Base-by-base conservation (phyloP, 164 flowering plant genomes). In the Aristolochia californica region DNA sequence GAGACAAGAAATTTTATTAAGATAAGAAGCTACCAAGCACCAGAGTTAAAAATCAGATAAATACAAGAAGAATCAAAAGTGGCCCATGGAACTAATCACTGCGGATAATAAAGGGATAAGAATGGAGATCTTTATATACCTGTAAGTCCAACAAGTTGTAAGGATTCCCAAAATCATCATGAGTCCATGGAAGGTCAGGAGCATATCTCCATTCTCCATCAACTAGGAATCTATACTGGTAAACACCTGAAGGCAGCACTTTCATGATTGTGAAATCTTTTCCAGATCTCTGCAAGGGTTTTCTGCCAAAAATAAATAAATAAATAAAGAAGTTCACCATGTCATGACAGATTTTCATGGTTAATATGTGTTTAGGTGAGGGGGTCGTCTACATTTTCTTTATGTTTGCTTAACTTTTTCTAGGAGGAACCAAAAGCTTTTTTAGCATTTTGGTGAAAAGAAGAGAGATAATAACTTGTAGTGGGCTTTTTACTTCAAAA, bases 161-260 rank as follows among this genome's bases (percentile, higher is more conserved):
- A 25, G 77, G 56, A 65, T 72, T 80, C 27, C 96, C 93, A 14
- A 55, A 63, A 58, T 86, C 96, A 68, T 88, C 96, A 48, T 70
- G 74, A 9, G 70, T 72, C 70, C 77, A 80, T 4, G 95, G 95
- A 62, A 78, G 23, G 45, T 91, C 96, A 27, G 88, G 95, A 16
- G 80, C 69, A 65, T 80, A 70, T 75, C 77, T 88, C 81, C 83
- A 76, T 23, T 78, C 77, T 48, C 93, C 95, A 74, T 86, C 98
- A 66, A 86, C 93, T 62, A 88, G 66, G 62, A 86, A 88, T 64
- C 84, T 74, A 59, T 83, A 91, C 61, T 81, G 90, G 66, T 88
- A 91, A 57, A 83, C 86, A 40, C 98, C 98, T 1, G 98, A 82
- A 15, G 98, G 88, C 27, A 91, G 87, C 43, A 88, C 93, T 62